A percentile compares a stretch with the other conserved stretches of the same genome.
Conservation (phyloP, 257 asterid species). For the Jacaranda mimosifolia region DNA sequence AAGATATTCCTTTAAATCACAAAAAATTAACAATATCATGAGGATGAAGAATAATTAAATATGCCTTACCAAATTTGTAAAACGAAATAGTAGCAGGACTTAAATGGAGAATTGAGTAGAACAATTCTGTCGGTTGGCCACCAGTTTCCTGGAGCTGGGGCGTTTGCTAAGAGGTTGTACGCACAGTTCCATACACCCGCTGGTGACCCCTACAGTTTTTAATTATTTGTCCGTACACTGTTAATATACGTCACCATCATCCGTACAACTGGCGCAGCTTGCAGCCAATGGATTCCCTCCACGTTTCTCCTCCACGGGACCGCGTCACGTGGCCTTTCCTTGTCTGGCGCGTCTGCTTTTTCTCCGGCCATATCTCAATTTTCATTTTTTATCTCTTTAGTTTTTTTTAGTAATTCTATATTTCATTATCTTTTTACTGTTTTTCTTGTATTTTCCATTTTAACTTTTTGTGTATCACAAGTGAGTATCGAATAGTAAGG, state of each 20-base stretch:
- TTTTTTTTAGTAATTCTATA: too few relatives aligned
- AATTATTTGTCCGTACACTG: conserved; percentile 18
- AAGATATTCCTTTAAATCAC: too few relatives aligned
- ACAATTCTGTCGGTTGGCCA: conserved; percentile 24
- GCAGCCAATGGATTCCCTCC: background rate
- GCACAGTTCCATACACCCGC: conserved; percentile 1
- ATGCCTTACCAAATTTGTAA: background rate
- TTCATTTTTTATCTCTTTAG: background rate
- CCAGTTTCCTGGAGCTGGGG: background rate
- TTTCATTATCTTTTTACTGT: too few relatives aligned
- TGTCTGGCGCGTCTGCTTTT: conserved; percentile 3
- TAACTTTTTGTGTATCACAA: too few relatives aligned
- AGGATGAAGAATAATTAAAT: background rate
- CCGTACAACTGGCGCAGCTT: background rate
- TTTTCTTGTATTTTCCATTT: too few relatives aligned
- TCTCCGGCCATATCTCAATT: too few relatives aligned
- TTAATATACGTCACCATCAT: background rate
- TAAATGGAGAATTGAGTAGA: background rate
- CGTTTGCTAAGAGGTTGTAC: background rate
- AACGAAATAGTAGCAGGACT: background rate
- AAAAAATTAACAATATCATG: background rate
- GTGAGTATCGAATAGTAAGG: too few relatives aligned
- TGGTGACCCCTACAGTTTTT: background rate
- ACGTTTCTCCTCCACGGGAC: background rate
- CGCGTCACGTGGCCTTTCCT: conserved; percentile 25